Base-by-base conservation (phyloP, 2,329 filamentous ascomycete genomes). In the Colletotrichum magnum region DNA sequence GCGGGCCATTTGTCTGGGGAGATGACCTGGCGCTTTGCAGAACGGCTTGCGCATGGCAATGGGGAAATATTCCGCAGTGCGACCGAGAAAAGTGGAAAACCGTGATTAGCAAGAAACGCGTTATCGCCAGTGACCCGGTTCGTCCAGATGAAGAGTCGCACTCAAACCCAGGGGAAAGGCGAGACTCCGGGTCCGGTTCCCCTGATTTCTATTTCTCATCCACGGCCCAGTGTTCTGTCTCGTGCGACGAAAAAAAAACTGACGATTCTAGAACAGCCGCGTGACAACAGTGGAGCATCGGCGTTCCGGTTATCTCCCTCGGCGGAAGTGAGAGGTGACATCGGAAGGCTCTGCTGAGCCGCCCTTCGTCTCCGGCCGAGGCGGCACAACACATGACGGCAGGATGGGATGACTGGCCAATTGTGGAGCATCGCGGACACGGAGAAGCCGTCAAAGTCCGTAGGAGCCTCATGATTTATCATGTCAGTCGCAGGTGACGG, bases 31-130 rank as follows among this genome's bases (percentile, higher is more conserved):
- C 39, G 24, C 13, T n/a, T 47, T 28, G 24, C 21, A 43, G 48
- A 6, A 53, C 32, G 39, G 41, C 32, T 41, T 36, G 53, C 28
- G 53, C 61, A 68, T 53, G 48, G 65, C 32, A 51, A 69, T 64
- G 60, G 32, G 47, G 50, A 66, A 57, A 67, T 50, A 28, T 39
- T 41, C 62, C 67, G 67, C 28, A 61, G 57, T 61, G 51, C 67
- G 62, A 61, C 67, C 67, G 67, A 69, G 43, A 69, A 57, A 57
- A 61, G 67, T 69, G 67, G 62, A 41, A 43, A 16, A 12, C 13
- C 18, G 5, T 52, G 24, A 57, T 67, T 32, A 53, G 41, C 43
- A 48, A 61, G 50, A 57, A 39, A 47, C 28, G 32, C 18, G 6
- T 61, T 13, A 28, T 18, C 48, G 13, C 26, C 41, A 48, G 51